Percentiles rank a stretch among this genome's conserved stretches.
phyloP scores from a whole-genome alignment of 257 asterid genomes.

The Primulina eburnea region DNA sequence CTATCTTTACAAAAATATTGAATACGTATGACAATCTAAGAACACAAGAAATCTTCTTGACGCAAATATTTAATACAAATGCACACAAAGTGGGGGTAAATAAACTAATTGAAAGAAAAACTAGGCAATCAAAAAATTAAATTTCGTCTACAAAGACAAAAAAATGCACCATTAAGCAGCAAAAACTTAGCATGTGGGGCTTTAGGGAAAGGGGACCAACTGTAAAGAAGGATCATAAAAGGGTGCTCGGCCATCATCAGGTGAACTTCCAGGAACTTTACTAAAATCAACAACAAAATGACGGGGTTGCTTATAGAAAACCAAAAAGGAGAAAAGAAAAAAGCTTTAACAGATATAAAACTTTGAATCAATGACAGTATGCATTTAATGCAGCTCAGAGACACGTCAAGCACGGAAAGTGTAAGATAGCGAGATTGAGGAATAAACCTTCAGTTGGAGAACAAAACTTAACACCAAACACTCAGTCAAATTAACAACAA shows the following conservation, averaged over 20 bases:
- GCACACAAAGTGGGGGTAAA: neutral
- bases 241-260: neutral
- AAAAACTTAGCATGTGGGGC: neutral
- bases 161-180: neutral
- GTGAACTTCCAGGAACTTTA: conserved; percentile 2
- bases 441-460: no score
- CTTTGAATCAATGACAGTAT: no score
- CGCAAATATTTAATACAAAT: no score
- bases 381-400: neutral
- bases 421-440: no score
- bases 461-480: no score
- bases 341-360: neutral
- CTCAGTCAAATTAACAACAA: no score
- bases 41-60: neutral
- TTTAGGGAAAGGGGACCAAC: neutral
- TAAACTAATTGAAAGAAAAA: neutral
- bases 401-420: no score
- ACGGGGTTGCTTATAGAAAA: neutral
- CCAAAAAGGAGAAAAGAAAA: neutral
- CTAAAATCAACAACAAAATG: neutral
- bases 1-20: no score
- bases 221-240: neutral
- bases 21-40: no score
- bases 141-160: neutral
- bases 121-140: neutral